Base-by-base conservation (phyloP, 768 basidiomycete species). In the Termitomyces sp. region DNA sequence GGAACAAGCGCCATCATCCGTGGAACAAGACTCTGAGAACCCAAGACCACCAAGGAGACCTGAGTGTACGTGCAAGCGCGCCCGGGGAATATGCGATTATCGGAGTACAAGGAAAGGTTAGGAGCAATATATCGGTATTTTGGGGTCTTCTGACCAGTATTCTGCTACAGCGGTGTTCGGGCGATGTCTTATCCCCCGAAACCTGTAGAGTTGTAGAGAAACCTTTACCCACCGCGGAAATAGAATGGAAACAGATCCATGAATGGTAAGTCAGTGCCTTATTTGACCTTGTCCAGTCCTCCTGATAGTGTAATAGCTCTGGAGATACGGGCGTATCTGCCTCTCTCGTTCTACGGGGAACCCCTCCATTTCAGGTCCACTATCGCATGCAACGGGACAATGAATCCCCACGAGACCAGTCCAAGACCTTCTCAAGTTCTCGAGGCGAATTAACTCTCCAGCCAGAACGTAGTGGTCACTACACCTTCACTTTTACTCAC, bases 321-420 rank as follows among this genome's bases (percentile, higher is more conserved):
- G 90, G 92, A 1, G 95, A 97, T 64, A 94, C 90, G 17, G 95
- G 96, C 8, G 91, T 96, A 46, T 87, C 87, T 12, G 94, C 91
- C 3, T 85, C 89, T 4, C 82, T 97, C 49, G 82, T 95, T 56
- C 78, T 98, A 48, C 89, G 87, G 49, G 96, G 95, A 16, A 88
- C 87, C 4, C 87, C 95, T 27, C 95, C 95, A 6, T 98, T 97
- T 82, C 79, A 81, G 48, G 83, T 96, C 11, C 83, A 83, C 65
- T 97, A 95, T 70, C 82, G 78, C 12, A 81, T 83, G 56, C 86
- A 90, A 65, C 82, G 85, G 47, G 82, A 93, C 71, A 78, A 82
- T 17, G 87, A 90, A 63, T 69, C 82, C 5, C 73, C 85, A 19
- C 80, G 77, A 1, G 85, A 89, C 64, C 70, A 77, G 40, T 73